Evolutionary conservation across 139 green algal species (phyloP), one percentile per base, ranked within the genome.

Genomic region (Microglena sp.): DNA sequence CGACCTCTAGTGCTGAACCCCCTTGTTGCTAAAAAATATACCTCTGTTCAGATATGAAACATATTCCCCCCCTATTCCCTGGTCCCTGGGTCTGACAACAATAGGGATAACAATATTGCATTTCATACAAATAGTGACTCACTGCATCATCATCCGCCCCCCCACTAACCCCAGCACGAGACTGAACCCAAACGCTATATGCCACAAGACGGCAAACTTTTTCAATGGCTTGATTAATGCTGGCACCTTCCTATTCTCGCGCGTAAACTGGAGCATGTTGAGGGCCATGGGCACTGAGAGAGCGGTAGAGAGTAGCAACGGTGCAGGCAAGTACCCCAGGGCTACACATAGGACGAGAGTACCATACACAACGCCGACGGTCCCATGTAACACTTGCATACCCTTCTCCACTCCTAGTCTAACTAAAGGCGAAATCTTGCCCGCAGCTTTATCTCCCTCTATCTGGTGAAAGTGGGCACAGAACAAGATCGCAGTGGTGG

Each of bases 391-490:
- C 46, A 87, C 75, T 29, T 62, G 22, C 32, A 71, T 33, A 1
- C 45, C 82, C 4, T 63, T 64, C 11, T 72, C 61, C 2, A 79
- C 84, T 46, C 90, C 91, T 40, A 96, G 67, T 3, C 85, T 68
- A 28, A 96, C 91, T 2, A 95, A 59, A 0, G 91, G 91, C 4
- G 91, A 97, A 45, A 79, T 73, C 73, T 97, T 97, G 45, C 84
- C 84, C 5, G 80, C 78, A 1, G 76, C 74, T 0, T 26, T 73
- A 67, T 97, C 91, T 2, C 87, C 87, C 26, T 88, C 79, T 45
- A 92, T 86, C 60, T 77, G 90, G 67, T 98, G 92, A 64, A 95
- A 98, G 80, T 98, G 92, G 58, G 78, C 89, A 76, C 85, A 94
- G 77, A 98, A 95, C 4, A 98, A 81, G 70, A 98, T 94, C 66